Conservation (phyloP, 2,329 filamentous ascomycete species). For the Sporothrix brunneoviolacea region DNA sequence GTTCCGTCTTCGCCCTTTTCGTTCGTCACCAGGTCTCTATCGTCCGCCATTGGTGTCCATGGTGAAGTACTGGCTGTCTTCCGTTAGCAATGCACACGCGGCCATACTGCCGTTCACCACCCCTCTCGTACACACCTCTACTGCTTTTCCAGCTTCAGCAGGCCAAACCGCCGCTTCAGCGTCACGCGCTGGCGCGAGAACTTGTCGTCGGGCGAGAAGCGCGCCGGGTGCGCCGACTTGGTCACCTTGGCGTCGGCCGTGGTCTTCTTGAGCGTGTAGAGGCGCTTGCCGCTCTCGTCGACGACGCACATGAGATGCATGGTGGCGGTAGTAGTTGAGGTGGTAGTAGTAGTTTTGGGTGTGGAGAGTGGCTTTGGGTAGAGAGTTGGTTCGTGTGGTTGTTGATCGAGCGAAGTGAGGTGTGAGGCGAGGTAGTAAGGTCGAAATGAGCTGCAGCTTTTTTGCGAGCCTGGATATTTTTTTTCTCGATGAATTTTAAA, state of each 20-base stretch:
- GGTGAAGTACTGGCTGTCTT: too few relatives aligned
- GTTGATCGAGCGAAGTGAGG: too few relatives aligned
- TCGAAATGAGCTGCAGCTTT: too few relatives aligned
- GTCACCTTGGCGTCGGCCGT: conserved; percentile 69
- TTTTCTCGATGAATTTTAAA: conserved; percentile 2
- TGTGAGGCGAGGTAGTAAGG: neutral
- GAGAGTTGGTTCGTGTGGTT: neutral
- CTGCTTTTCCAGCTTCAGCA: conserved; percentile 51
- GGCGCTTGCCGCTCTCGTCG: conserved; percentile 73
- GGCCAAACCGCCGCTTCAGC: conserved; percentile 85
- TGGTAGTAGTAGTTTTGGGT: neutral
- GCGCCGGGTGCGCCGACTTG: conserved; percentile 90
- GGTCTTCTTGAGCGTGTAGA: conserved; percentile 94
- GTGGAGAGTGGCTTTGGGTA: neutral
- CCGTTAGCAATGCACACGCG: too few relatives aligned
- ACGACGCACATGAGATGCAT: conserved; percentile 77
- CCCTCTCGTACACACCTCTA: conserved; percentile 26
- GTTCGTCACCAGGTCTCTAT: too few relatives aligned
- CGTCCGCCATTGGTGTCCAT: too few relatives aligned
- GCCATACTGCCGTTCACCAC: too few relatives aligned
- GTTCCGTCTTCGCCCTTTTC: too few relatives aligned
- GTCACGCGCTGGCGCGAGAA: conserved; percentile 95
- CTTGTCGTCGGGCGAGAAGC: conserved; percentile 98
- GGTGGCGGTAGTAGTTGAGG: neutral
- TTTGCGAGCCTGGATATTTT: too few relatives aligned